Evolutionary conservation across 331 rosid species (phyloP).

Genomic region (Dryas integrifolia): DNA sequence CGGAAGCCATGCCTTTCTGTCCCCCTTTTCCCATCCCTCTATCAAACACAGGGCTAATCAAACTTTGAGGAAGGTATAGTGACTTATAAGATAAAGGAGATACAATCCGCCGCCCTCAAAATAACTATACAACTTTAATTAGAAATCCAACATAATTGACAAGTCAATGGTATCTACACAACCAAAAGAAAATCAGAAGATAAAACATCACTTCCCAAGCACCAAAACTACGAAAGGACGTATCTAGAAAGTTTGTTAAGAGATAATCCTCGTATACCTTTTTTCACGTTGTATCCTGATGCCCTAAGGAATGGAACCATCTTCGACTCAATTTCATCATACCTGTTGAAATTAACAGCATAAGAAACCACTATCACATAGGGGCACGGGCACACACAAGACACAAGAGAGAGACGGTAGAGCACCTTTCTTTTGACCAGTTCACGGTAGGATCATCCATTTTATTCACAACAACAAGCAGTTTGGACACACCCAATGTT

Average conservation of each 20-base stretch:
- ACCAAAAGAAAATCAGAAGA: not conserved
- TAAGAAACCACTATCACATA: slow-evolving; percentile 4
- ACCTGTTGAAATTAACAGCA: slow-evolving; percentile 45
- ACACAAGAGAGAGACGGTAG: not conserved
- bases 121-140: not conserved
- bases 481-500: slow-evolving; percentile 84
- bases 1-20: too few species aligned
- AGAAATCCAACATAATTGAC: not conserved
- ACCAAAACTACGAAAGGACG: not conserved
- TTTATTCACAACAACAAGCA: slow-evolving; percentile 83
- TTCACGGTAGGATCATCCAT: slow-evolving; percentile 93
- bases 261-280: slow-evolving; percentile 50
- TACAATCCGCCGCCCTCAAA: too few species aligned
- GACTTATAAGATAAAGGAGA: not conserved
- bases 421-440: slow-evolving; percentile 88
- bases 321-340: slow-evolving; percentile 85
- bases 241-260: not conserved
- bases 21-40: slow-evolving; percentile 1
- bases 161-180: not conserved
- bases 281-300: slow-evolving; percentile 93
- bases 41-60: not conserved
- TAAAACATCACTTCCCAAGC: not conserved
- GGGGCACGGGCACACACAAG: not conserved
- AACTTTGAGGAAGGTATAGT: not conserved
- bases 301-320: slow-evolving; percentile 78